Evolutionary conservation across 2,329 filamentous ascomycete genomes (phyloP).

Genomic region (Colletotrichum spinosum): DNA sequence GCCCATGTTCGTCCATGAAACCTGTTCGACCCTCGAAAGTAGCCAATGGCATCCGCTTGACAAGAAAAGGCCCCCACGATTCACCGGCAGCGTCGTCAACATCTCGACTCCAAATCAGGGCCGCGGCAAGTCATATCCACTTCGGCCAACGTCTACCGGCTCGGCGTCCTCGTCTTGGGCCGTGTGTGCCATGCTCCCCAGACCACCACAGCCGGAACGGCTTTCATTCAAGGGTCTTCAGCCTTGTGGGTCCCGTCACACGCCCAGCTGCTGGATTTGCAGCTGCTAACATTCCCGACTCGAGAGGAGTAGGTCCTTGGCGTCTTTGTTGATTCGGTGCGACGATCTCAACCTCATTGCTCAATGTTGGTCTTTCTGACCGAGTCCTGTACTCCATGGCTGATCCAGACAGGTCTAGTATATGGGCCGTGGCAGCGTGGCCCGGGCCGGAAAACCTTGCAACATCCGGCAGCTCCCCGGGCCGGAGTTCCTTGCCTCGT

Average conservation of each 20-base stretch:
- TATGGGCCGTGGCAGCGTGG: too few relatives aligned
- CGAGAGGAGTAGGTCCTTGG: background rate
- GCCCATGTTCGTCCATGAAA: too few relatives aligned
- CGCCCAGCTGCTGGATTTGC: background rate
- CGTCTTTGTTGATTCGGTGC: background rate
- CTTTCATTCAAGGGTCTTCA: slow-evolving; percentile 11
- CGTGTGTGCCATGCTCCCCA: too few relatives aligned
- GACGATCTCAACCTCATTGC: background rate
- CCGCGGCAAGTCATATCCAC: slow-evolving; percentile 10
- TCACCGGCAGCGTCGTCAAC: slow-evolving; percentile 21
- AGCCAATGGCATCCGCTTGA: too few relatives aligned
- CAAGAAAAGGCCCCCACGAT: background rate
- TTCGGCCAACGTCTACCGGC: slow-evolving; percentile 28
- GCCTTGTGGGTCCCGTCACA: slow-evolving; percentile 33
- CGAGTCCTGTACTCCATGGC: too few relatives aligned
- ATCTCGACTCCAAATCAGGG: background rate
- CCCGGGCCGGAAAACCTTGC: too few relatives aligned
- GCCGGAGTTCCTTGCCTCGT: too few relatives aligned
- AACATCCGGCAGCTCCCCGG: too few relatives aligned
- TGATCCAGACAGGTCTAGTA: too few relatives aligned
- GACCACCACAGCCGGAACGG: slow-evolving; percentile 8
- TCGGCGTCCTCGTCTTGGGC: slow-evolving; percentile 17
- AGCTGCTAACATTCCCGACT: background rate
- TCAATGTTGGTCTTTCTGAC: too few relatives aligned
- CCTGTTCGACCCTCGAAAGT: too few relatives aligned